Conservation (phyloP, 2,329 filamentous ascomycete genomes). For the Pyrenochaeta sp. region DNA sequence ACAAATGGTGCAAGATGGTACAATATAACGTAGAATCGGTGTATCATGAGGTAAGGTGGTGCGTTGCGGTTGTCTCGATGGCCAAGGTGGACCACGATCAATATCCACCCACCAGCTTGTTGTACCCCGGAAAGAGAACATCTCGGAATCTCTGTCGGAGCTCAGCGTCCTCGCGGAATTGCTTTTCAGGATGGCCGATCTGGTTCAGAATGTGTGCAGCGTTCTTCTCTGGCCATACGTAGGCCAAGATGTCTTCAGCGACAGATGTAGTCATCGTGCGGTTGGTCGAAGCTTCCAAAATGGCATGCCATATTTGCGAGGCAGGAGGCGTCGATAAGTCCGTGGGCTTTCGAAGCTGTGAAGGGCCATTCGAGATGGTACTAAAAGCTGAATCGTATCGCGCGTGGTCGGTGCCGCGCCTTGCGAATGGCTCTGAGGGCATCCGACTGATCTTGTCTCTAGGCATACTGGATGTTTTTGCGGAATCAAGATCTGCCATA, state of each 20-base stretch:
- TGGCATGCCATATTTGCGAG: constrained; percentile 22
- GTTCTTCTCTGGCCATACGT: constrained; percentile 20
- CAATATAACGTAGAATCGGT: neutral
- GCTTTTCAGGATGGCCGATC: constrained; percentile 25
- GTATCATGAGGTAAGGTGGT: neutral
- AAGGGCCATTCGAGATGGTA: neutral
- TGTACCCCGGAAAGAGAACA: constrained; percentile 19
- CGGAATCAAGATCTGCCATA: neutral
- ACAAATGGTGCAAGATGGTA: neutral
- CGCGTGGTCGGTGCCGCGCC: neutral
- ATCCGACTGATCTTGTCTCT: constrained; percentile 9
- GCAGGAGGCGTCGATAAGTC: neutral
- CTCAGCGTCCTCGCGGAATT: constrained; percentile 15
- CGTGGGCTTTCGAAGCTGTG: neutral
- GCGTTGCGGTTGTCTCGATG: neutral
- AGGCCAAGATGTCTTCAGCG: constrained; percentile 19
- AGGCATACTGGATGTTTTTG: neutral
- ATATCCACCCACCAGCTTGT: neutral
- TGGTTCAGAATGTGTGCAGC: constrained; percentile 19
- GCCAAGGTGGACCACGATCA: neutral
- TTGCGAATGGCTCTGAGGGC: constrained; percentile 5
- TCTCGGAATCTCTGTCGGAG: constrained; percentile 17
- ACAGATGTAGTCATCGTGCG: constrained; percentile 10
- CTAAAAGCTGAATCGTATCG: constrained; percentile 20
- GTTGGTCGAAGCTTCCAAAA: constrained; percentile 24